Evolutionary conservation across 176 grass and related monocot genomes (phyloP).

Genomic region (Hsuehochloa calcarea): DNA sequence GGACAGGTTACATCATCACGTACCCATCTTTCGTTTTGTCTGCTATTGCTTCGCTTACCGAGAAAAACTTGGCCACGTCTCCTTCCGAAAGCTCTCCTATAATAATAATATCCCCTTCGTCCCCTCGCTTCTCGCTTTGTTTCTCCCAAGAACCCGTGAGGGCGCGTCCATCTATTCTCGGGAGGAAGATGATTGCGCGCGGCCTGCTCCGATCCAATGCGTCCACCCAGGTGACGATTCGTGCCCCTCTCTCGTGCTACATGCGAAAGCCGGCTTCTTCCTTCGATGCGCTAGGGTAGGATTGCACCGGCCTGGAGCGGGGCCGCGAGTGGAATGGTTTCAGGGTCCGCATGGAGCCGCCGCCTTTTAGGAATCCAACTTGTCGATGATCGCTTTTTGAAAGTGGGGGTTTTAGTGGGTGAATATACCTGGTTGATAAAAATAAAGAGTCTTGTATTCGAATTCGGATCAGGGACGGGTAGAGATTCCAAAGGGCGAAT

Average conservation of each 20-base stretch:
- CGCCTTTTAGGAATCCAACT: background rate
- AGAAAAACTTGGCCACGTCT: background rate
- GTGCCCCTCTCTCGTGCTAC: background rate
- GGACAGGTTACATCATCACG: no score
- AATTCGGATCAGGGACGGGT: background rate
- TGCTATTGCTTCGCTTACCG: no score
- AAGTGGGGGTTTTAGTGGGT: background rate
- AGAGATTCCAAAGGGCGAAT: background rate
- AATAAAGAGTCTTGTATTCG: background rate
- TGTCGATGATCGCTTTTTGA: background rate
- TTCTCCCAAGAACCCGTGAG: background rate
- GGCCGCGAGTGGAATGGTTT: background rate
- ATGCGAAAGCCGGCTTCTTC: background rate
- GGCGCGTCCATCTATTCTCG: background rate
- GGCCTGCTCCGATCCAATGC: conserved; percentile 54
- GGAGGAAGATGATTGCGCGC: conserved; percentile 37
- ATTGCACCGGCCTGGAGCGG: background rate
- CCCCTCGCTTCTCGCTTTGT: background rate
- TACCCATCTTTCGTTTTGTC: background rate
- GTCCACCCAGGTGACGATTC: conserved; percentile 35
- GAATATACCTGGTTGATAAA: background rate
- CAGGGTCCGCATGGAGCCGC: background rate
- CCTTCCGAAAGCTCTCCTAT: no score
- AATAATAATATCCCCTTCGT: background rate
- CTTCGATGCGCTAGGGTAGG: background rate